Evolutionary conservation across 1,139 yeast genomes (phyloP), one percentile per base, ranked within the genome.

Genomic region (Geotrichum europaeum): DNA sequence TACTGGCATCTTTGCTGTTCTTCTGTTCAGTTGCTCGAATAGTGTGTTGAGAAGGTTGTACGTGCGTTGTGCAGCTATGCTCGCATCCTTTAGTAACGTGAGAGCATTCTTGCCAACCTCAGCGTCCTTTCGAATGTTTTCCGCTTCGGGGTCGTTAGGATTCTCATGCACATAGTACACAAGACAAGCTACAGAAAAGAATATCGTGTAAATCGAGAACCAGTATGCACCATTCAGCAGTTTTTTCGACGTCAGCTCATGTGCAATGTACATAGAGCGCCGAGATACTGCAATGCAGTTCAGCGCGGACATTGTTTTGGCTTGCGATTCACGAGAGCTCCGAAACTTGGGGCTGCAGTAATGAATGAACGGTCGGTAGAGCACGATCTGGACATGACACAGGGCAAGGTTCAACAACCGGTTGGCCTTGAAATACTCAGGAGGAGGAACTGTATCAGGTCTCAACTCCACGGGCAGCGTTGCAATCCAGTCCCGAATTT

Each of bases 331-430:
- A 47, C 80, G 73, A 65, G 84, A 84, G 18, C 75, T 72, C 51
- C 75, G 75, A 32, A 70, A 75, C 56, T 70, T 72, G 56, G 78
- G 77, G 4, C 85, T 79, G 58, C 89, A 81, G 70, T 87, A 89
- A 75, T 91, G 97, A 66, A 91, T 89, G 71, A 90, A 91, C 1
- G 97, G 97, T 59, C 97, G 82, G 71, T 91, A 91, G 25, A 91
- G 77, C 70, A 90, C 87, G 59, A 91, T 85, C 71, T 88, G 92
- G 63, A 91, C 89, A 70, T 90, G 95, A 61, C 91, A 78, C 66
- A 87, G 89, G 4, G 96, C 83, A 57, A 90, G 76, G 69, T 89
- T 94, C 28, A 91, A 76, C 58, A 90, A 77, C 66, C 88, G 81
- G 72, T 89, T 89, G 1, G 96, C 96, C 71, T 88, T 82, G 55